phyloP scores from a whole-genome alignment of 176 grass and related monocot genomes.

The Carex littledalei region DNA sequence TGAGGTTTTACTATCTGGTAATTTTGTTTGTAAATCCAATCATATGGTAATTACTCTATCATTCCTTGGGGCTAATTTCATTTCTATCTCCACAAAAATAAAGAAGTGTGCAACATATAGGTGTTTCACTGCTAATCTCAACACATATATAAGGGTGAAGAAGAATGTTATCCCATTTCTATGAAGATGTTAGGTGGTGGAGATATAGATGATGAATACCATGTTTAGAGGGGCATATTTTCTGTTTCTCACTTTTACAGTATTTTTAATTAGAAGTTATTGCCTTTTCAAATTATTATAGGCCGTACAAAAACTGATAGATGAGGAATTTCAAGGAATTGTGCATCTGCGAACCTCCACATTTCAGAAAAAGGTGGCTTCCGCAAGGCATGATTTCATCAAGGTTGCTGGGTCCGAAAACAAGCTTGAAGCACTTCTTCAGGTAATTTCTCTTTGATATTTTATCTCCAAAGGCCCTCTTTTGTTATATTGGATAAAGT shows the following conservation, averaged over 20 bases:
- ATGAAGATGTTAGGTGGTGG: neutral
- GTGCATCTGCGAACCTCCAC: slow-evolving; percentile 79
- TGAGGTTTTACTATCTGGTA: neutral
- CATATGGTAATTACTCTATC: neutral
- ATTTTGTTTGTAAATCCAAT: neutral
- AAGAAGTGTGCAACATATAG: neutral
- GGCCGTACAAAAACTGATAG: slow-evolving; percentile 84
- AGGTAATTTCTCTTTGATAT: slow-evolving; percentile 42
- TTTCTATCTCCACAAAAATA: neutral
- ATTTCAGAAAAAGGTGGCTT: slow-evolving; percentile 94
- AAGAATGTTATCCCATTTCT: neutral
- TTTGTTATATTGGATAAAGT: slow-evolving; percentile 7
- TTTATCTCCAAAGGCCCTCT: neutral
- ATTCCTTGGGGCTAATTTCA: neutral
- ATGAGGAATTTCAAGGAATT: slow-evolving; percentile 96
- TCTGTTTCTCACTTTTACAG: neutral
- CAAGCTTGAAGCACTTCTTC: slow-evolving; percentile 91
- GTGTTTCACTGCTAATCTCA: neutral
- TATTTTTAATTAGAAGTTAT: neutral
- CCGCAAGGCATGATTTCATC: slow-evolving; percentile 91
- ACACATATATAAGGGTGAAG: neutral
- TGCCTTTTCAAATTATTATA: slow-evolving; percentile 25
- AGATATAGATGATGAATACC: neutral
- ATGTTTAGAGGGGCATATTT: neutral
- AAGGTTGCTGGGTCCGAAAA: slow-evolving; percentile 87